phyloP scores from a whole-genome alignment of 495 filamentous ascomycete species.

The Tuber microsphaerosporum region DNA sequence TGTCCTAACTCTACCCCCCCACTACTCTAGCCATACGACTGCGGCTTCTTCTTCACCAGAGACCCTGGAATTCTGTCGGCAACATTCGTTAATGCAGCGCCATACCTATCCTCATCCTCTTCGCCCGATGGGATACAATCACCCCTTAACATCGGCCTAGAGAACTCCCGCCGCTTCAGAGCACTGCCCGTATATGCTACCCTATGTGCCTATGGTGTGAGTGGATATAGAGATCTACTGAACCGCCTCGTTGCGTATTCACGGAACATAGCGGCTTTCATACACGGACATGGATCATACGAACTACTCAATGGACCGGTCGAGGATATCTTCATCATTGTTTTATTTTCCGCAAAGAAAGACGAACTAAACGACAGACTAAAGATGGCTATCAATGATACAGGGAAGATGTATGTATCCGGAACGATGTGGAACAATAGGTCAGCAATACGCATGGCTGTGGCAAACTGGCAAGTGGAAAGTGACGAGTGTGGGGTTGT shows the following conservation, averaged over 20 bases:
- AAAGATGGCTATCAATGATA: slow-evolving; percentile 63
- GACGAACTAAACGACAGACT: slow-evolving; percentile 58
- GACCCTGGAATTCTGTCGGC: slow-evolving; percentile 51
- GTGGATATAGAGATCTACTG: slow-evolving; percentile 65
- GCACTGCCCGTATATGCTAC: slow-evolving; percentile 82
- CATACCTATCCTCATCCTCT: slow-evolving; percentile 57
- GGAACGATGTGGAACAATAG: slow-evolving; percentile 68
- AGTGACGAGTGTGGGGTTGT: slow-evolving; percentile 49
- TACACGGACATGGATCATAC: slow-evolving; percentile 55
- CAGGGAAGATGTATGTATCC: slow-evolving; percentile 70
- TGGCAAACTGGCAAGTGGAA: slow-evolving; percentile 72
- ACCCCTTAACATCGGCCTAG: slow-evolving; percentile 79
- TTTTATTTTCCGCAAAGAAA: slow-evolving; percentile 72
- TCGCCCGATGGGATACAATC: slow-evolving; percentile 55
- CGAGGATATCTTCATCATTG: slow-evolving; percentile 59
- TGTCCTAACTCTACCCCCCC: not conserved
- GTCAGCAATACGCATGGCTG: slow-evolving; percentile 69
- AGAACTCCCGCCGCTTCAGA: slow-evolving; percentile 86
- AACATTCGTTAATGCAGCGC: slow-evolving; percentile 77
- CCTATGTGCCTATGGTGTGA: slow-evolving; percentile 63
- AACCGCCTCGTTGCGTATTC: slow-evolving; percentile 64
- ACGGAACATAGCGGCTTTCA: slow-evolving; percentile 56
- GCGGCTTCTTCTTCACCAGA: slow-evolving; percentile 76
- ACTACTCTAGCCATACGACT: slow-evolving; percentile 67
- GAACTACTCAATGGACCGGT: slow-evolving; percentile 54